Conservation (phyloP, 2,329 filamentous ascomycete genomes). For the Pestalotiopsis fici region DNA sequence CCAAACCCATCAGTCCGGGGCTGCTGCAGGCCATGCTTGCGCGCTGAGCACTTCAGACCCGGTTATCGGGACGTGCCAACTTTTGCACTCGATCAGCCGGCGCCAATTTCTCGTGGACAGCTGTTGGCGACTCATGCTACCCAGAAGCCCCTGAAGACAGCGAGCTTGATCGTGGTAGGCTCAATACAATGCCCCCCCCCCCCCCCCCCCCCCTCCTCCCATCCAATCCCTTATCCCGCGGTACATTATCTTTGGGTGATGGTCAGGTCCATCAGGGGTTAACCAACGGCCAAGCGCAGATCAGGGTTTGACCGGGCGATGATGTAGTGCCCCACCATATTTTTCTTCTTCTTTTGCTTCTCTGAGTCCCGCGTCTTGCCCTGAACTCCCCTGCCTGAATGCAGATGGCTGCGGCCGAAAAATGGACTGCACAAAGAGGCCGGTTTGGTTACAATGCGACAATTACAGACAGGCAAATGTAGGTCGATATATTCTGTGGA, state of each 20-base stretch:
- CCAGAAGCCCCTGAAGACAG: background rate
- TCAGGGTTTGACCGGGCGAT: conserved; percentile 23
- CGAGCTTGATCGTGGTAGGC: background rate
- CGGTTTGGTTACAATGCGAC: no score
- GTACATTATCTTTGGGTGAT: conserved; percentile 13
- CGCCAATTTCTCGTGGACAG: background rate
- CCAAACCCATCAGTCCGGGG: background rate
- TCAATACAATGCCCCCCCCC: no score
- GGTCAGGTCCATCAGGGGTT: conserved; percentile 17
- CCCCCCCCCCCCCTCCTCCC: no score
- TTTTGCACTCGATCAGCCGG: background rate
- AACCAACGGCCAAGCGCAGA: conserved; percentile 19
- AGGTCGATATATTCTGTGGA: no score
- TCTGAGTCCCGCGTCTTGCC: background rate
- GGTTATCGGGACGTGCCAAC: conserved; percentile 8
- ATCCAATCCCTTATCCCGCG: conserved; percentile 13
- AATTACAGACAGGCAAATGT: no score
- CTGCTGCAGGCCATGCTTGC: background rate
- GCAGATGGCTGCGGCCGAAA: background rate
- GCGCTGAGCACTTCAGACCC: background rate
- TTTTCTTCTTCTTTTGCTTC: conserved; percentile 12
- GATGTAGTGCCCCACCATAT: conserved; percentile 26
- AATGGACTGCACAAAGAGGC: background rate
- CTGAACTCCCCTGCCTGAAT: background rate
- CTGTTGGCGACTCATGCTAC: background rate